A percentile compares a stretch with the other conserved stretches of the same genome.
phyloP scores from a whole-genome alignment of 805 yeast genomes.

The Saccharomycopsis microspora region DNA sequence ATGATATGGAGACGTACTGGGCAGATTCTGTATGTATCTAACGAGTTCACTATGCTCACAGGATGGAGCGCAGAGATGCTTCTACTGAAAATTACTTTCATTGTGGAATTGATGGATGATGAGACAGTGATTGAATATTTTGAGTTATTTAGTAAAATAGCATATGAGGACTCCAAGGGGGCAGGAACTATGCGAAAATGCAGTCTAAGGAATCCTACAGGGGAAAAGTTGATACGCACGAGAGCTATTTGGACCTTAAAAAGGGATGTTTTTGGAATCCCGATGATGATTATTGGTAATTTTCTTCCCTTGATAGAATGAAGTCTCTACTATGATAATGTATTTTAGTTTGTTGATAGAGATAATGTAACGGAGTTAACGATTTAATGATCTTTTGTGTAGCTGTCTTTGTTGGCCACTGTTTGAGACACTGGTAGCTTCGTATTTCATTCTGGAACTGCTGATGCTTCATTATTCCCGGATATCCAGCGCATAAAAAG shows the following conservation, averaged over 20 bases:
- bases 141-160: conserved; percentile 70
- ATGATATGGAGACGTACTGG: conserved; percentile 94
- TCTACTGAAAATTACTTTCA: conserved; percentile 55
- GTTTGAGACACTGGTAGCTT: no score
- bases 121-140: conserved; percentile 79
- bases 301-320: conserved; percentile 48
- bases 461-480: no score
- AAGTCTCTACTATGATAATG: background rate
- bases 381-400: no score
- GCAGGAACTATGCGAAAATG: conserved; percentile 73
- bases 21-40: conserved; percentile 90
- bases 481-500: no score
- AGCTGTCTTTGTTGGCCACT: no score
- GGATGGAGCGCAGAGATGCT: conserved; percentile 79
- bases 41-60: conserved; percentile 80
- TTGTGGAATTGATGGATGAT: conserved; percentile 79
- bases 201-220: conserved; percentile 52
- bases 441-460: no score
- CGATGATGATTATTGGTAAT: conserved; percentile 93
- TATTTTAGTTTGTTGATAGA: no score
- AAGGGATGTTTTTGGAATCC: conserved; percentile 91
- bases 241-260: conserved; percentile 88
- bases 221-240: conserved; percentile 46
- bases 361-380: no score
- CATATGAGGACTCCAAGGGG: conserved; percentile 85